Percentiles rank a stretch among this genome's conserved stretches.
phyloP scores from a whole-genome alignment of 2,329 filamentous ascomycete genomes.

The Davidsoniella virescens region DNA sequence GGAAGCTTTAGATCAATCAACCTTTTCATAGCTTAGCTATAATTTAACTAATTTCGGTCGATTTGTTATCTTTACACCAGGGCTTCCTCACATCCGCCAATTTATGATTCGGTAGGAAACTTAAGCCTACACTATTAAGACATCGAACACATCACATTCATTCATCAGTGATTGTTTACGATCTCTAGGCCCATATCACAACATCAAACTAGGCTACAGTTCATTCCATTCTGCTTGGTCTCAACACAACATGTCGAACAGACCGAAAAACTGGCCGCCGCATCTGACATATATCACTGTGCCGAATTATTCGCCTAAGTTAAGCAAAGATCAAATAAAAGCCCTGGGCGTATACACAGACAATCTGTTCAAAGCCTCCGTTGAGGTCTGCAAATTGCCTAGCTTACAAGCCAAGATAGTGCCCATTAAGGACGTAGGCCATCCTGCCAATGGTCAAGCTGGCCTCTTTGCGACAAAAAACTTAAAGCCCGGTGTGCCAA shows the following conservation, averaged over 20 bases:
- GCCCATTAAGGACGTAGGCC: slow-evolving; percentile 30
- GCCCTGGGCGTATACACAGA: slow-evolving; percentile 14
- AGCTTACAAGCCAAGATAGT: slow-evolving; percentile 36
- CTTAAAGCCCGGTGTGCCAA: slow-evolving; percentile 36
- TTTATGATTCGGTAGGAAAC: too few species aligned
- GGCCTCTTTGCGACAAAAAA: slow-evolving; percentile 43
- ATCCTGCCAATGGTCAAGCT: slow-evolving; percentile 41
- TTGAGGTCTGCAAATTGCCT: slow-evolving; percentile 26
- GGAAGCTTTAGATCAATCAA: too few species aligned
- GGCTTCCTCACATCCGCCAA: too few species aligned
- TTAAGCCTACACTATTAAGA: too few species aligned
- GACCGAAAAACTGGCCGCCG: slow-evolving; percentile 42
- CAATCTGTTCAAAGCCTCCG: slow-evolving; percentile 20
- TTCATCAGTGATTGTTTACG: too few species aligned
- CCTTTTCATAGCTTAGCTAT: too few species aligned
- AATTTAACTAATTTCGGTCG: too few species aligned
- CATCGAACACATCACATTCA: too few species aligned
- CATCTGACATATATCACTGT: slow-evolving; percentile 34
- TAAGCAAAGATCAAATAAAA: slow-evolving; percentile 27
- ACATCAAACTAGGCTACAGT: too few species aligned
- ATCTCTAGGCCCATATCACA: too few species aligned
- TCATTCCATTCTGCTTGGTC: too few species aligned
- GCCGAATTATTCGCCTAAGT: slow-evolving; percentile 31
- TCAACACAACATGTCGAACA: slow-evolving; percentile 1
- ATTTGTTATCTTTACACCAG: too few species aligned